Evolutionary conservation across 2,329 filamentous ascomycete genomes (phyloP).

Genomic region (Kalaharituber pfeilii): DNA sequence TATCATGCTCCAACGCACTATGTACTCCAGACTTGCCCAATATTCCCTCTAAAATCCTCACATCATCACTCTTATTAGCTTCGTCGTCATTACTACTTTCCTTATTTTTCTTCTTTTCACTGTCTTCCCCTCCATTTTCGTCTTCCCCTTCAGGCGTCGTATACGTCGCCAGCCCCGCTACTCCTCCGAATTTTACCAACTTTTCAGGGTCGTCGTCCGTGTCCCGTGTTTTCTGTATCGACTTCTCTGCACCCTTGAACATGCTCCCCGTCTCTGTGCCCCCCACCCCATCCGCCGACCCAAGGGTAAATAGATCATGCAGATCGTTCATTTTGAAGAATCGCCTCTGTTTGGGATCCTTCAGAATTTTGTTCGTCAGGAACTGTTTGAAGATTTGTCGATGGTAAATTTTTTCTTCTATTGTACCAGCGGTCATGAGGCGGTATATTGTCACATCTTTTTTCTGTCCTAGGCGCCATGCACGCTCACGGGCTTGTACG

Average conservation of each 20-base stretch:
- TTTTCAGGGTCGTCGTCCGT: slow-evolving; percentile 21
- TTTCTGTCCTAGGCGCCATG: slow-evolving; percentile 91
- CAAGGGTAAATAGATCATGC: slow-evolving; percentile 77
- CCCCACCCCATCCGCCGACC: slow-evolving; percentile 43
- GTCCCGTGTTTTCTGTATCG: slow-evolving; percentile 12
- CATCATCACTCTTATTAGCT: background rate
- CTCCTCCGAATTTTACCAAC: slow-evolving; percentile 36
- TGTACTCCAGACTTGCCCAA: slow-evolving; percentile 34
- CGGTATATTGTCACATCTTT: slow-evolving; percentile 90
- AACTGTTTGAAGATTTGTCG: slow-evolving; percentile 98
- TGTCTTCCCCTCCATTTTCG: background rate
- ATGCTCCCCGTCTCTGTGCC: slow-evolving; percentile 69
- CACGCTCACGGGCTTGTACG: slow-evolving; percentile 81
- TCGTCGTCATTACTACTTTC: slow-evolving; percentile 3
- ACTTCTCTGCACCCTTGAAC: slow-evolving; percentile 65
- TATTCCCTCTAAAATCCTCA: slow-evolving; percentile 23
- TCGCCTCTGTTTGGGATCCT: slow-evolving; percentile 81
- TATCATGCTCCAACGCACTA: slow-evolving; percentile 28
- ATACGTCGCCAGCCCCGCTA: slow-evolving; percentile 49
- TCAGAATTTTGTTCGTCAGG: slow-evolving; percentile 85
- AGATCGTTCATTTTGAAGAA: slow-evolving; percentile 78
- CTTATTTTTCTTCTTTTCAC: background rate
- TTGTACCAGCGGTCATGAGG: slow-evolving; percentile 93
- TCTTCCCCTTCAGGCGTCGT: background rate
- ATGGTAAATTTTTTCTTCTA: slow-evolving; percentile 98